A percentile compares a stretch with the other conserved stretches of the same genome.
Evolutionary conservation across 2,329 filamentous ascomycete species (phyloP).

Genomic region (Fusarium redolens): DNA sequence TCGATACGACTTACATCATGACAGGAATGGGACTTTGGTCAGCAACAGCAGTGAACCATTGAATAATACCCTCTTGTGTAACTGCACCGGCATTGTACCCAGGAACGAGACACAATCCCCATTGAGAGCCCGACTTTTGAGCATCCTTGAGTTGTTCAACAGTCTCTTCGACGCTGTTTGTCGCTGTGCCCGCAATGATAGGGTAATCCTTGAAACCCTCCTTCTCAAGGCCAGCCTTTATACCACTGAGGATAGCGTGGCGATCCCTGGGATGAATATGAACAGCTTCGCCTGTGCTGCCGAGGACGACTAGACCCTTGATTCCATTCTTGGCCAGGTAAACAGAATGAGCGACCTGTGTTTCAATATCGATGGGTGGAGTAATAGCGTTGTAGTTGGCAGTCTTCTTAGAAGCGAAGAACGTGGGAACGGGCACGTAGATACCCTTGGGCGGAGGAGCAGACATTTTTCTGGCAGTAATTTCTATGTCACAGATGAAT

Average conservation of each 20-base stretch:
- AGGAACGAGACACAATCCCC: conserved; percentile 68
- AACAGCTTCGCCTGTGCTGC: conserved; percentile 73
- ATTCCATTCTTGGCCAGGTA: conserved; percentile 71
- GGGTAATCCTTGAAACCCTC: conserved; percentile 69
- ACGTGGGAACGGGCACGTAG: conserved; percentile 72
- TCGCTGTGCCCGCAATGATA: conserved; percentile 70
- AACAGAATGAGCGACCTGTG: conserved; percentile 68
- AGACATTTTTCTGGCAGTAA: conserved; percentile 33
- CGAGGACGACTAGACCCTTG: conserved; percentile 70
- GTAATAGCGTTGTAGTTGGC: conserved; percentile 57
- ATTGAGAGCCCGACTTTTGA: conserved; percentile 68
- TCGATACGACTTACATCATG: conserved; percentile 60
- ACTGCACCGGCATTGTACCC: conserved; percentile 69
- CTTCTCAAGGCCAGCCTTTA: conserved; percentile 65
- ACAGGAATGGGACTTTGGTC: conserved; percentile 68
- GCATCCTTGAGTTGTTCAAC: conserved; percentile 67
- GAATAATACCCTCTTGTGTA: conserved; percentile 65
- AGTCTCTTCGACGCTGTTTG: conserved; percentile 71
- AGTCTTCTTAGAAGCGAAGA: conserved; percentile 63
- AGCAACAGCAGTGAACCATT: conserved; percentile 69
- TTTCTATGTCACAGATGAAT: not conserved
- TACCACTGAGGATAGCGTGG: conserved; percentile 63
- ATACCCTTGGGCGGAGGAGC: conserved; percentile 63
- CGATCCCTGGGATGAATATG: conserved; percentile 71
- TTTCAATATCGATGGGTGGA: conserved; percentile 66